Percentiles rank a stretch among this genome's conserved stretches.
Conservation (phyloP, 2,329 filamentous ascomycete genomes). For the Rhynchosporium secalis region DNA sequence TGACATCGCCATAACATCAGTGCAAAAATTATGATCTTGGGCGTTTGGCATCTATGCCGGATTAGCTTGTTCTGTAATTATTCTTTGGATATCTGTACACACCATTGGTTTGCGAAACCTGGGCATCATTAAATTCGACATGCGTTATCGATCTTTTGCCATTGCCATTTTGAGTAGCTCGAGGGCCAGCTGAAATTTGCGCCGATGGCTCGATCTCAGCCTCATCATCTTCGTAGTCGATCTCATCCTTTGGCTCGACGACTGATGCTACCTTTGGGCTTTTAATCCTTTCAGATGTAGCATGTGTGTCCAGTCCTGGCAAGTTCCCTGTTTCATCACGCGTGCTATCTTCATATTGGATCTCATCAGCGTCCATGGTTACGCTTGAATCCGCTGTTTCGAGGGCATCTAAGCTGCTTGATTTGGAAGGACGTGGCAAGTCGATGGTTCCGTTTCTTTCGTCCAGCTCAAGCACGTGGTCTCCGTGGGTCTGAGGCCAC, state of each 20-base stretch:
- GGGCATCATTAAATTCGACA: constrained; percentile 29
- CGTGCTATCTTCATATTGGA: constrained; percentile 38
- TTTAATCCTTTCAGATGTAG: neutral
- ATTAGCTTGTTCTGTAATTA: constrained; percentile 25
- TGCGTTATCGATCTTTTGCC: constrained; percentile 37
- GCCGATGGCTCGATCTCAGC: constrained; percentile 19
- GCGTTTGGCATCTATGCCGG: constrained; percentile 38
- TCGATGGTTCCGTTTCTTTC: neutral
- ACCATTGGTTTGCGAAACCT: constrained; percentile 30
- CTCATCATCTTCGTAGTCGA: constrained; percentile 37
- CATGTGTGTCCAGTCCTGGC: neutral
- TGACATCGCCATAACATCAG: neutral
- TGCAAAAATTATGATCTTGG: constrained; percentile 32
- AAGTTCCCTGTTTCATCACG: constrained; percentile 41
- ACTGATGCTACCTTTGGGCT: constrained; percentile 39
- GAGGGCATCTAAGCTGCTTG: constrained; percentile 22
- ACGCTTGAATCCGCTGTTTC: constrained; percentile 38
- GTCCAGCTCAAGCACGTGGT: neutral
- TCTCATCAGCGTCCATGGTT: constrained; percentile 42
- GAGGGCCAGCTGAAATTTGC: constrained; percentile 1
- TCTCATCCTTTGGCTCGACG: constrained; percentile 35
- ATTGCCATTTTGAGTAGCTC: constrained; percentile 24
- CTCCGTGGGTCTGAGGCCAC: neutral
- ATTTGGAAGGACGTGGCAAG: constrained; percentile 4
- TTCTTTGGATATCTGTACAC: constrained; percentile 13